Percentiles rank a stretch among this genome's conserved stretches.
Evolutionary conservation across 2,329 filamentous ascomycete genomes (phyloP).

Genomic region (Cytospora piceae): DNA sequence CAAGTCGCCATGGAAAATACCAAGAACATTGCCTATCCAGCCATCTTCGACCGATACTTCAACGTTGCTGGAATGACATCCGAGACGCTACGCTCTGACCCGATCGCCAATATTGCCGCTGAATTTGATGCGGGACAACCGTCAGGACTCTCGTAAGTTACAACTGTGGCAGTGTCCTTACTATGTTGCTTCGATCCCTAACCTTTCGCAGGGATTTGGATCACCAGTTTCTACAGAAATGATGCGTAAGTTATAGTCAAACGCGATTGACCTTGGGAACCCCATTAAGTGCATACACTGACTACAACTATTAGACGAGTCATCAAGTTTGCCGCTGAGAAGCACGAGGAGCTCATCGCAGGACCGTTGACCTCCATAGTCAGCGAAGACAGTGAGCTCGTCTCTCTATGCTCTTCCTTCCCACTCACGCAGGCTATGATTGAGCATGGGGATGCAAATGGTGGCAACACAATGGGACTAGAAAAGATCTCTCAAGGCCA

Average conservation of each 20-base stretch:
- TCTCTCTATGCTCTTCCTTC: conserved; percentile 41
- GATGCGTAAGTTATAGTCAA: background rate
- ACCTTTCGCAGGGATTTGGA: background rate
- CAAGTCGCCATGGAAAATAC: conserved; percentile 41
- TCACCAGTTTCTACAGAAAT: background rate
- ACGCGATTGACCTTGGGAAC: background rate
- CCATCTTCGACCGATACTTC: conserved; percentile 44
- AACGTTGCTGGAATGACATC: conserved; percentile 37
- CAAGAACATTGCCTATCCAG: conserved; percentile 35
- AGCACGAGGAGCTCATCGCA: conserved; percentile 31
- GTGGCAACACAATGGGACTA: conserved; percentile 42
- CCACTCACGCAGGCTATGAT: conserved; percentile 40
- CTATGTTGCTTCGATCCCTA: background rate
- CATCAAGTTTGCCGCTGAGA: conserved; percentile 11
- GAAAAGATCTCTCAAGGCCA: conserved; percentile 37
- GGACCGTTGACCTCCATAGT: conserved; percentile 34
- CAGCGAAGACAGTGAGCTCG: conserved; percentile 34
- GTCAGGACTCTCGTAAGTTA: conserved; percentile 32
- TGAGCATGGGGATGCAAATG: conserved; percentile 38
- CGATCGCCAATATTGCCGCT: conserved; percentile 37
- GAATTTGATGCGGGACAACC: conserved; percentile 37
- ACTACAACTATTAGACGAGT: conserved; percentile 1
- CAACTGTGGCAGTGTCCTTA: conserved; percentile 2
- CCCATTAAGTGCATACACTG: background rate
- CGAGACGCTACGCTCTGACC: conserved; percentile 31